Conservation (phyloP, 805 yeast species). For the Yarrowia phangngaensis region DNA sequence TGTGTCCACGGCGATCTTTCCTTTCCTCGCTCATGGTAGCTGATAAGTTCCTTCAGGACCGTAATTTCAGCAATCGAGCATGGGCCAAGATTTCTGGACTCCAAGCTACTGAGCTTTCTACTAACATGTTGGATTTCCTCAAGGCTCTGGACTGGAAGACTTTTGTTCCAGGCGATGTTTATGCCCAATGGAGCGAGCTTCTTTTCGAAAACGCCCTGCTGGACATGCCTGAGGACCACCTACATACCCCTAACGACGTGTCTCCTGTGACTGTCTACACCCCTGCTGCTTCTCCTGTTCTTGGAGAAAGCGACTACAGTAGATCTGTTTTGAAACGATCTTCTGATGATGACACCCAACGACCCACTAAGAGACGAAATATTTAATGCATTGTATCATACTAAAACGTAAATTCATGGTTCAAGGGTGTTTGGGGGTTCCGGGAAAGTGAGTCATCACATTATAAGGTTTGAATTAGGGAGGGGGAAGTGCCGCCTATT, state of each 20-base stretch:
- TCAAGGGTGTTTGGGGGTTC: neutral
- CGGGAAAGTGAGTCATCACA: conserved; percentile 9
- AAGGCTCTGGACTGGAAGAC: conserved; percentile 54
- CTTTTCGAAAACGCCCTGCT: conserved; percentile 28
- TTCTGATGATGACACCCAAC: conserved; percentile 5
- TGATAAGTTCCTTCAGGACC: conserved; percentile 69
- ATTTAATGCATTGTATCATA: conserved; percentile 26
- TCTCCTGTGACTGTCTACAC: conserved; percentile 24
- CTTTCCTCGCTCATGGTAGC: conserved; percentile 67
- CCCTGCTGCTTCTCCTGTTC: conserved; percentile 26
- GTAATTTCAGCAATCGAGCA: conserved; percentile 60
- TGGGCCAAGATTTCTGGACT: conserved; percentile 78
- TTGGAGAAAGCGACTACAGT: conserved; percentile 20
- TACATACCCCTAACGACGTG: conserved; percentile 3
- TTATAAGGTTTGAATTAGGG: too few species aligned
- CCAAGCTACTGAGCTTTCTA: conserved; percentile 47
- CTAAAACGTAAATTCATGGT: too few species aligned
- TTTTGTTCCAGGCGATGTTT: conserved; percentile 49
- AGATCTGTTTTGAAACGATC: conserved; percentile 18
- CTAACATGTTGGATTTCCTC: conserved; percentile 54
- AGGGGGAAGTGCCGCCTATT: too few species aligned
- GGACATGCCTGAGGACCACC: conserved; percentile 19
- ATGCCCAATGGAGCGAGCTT: conserved; percentile 44
- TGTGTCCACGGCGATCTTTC: conserved; percentile 63
- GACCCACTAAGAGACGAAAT: conserved; percentile 20